A percentile compares a stretch with the other conserved stretches of the same genome.
These are phyloP conservation scores for Daldinia sp. DNA, from an alignment of 2,329 filamentous ascomycete species.

Conservation along the genomic window DNA sequence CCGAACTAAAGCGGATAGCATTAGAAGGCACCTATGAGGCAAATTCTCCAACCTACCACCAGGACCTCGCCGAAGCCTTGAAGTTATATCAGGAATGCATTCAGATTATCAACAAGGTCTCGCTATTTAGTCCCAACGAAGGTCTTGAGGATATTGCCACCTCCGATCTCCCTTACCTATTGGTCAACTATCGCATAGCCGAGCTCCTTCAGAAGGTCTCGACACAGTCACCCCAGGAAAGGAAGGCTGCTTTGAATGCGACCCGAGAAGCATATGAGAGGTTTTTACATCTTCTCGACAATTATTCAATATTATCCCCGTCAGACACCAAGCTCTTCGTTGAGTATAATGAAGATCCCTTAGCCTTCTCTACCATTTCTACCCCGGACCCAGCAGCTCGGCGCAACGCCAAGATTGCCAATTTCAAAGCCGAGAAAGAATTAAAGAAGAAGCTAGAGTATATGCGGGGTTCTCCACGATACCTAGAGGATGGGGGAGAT, in stretches of 20 bases:
- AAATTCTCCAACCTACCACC: slow-evolving; percentile 71
- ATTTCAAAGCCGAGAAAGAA: slow-evolving; percentile 85
- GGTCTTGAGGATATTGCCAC: slow-evolving; percentile 86
- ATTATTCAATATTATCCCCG: slow-evolving; percentile 75
- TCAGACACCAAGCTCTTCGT: slow-evolving; percentile 75
- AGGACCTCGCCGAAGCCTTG: slow-evolving; percentile 72
- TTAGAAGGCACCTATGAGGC: slow-evolving; percentile 72
- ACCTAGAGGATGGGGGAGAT: slow-evolving; percentile 69
- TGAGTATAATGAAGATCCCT: slow-evolving; percentile 74
- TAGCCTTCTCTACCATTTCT: slow-evolving; percentile 76
- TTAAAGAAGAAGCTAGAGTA: slow-evolving; percentile 81
- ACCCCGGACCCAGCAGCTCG: slow-evolving; percentile 69
- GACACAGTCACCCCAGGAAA: slow-evolving; percentile 59
- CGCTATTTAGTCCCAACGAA: slow-evolving; percentile 92
- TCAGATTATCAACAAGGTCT: slow-evolving; percentile 71
- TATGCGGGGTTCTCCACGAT: slow-evolving; percentile 54
- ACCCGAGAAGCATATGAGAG: slow-evolving; percentile 78
- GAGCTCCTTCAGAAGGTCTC: slow-evolving; percentile 78
- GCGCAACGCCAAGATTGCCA: slow-evolving; percentile 84
- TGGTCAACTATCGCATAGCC: slow-evolving; percentile 79
- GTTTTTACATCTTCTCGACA: slow-evolving; percentile 79
- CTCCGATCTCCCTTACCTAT: slow-evolving; percentile 83
- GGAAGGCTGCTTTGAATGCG: slow-evolving; percentile 67
- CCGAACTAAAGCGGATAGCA: slow-evolving; percentile 60
- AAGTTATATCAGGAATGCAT: slow-evolving; percentile 77